Conservation (phyloP, 2,329 filamentous ascomycete genomes). For the Boeremia exigua region DNA sequence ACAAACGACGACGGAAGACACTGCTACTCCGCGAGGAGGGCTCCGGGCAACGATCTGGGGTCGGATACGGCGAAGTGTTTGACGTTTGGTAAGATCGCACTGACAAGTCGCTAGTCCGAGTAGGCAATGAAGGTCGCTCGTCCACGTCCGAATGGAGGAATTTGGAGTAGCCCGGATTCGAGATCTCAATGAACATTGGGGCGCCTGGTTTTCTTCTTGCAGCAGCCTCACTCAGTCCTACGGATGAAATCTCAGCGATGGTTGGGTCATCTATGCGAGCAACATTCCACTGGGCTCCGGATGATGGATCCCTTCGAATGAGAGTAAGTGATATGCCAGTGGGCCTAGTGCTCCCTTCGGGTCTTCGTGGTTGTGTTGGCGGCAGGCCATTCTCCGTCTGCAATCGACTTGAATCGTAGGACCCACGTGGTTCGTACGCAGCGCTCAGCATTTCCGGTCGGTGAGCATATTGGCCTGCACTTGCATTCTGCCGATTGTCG, state of each 20-base stretch:
- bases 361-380: constrained; percentile 27
- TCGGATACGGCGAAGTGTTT: neutral
- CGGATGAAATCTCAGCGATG: constrained; percentile 53
- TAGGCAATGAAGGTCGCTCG: constrained; percentile 18
- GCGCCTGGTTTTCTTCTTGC: constrained; percentile 48
- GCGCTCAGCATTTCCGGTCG: constrained; percentile 23
- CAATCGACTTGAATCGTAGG: constrained; percentile 31
- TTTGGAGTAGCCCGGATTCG: constrained; percentile 65
- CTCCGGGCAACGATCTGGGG: neutral
- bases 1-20: constrained; percentile 55
- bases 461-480: constrained; percentile 28
- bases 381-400: constrained; percentile 32
- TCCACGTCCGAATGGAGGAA: constrained; percentile 52
- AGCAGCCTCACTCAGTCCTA: constrained; percentile 39
- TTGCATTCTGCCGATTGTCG: constrained; percentile 38
- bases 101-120: constrained; percentile 24
- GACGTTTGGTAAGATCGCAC: constrained; percentile 15
- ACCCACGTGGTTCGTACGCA: constrained; percentile 30
- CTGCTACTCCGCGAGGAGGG: constrained; percentile 16
- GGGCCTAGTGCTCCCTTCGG: constrained; percentile 21
- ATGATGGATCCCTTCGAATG: constrained; percentile 58
- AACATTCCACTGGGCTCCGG: constrained; percentile 59
- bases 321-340: constrained; percentile 50
- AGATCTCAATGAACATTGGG: constrained; percentile 61
- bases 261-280: constrained; percentile 56